These are phyloP conservation scores for Tulasnella sp. DNA, from an alignment of 768 basidiomycete genomes.

Conservation along the genomic window DNA sequence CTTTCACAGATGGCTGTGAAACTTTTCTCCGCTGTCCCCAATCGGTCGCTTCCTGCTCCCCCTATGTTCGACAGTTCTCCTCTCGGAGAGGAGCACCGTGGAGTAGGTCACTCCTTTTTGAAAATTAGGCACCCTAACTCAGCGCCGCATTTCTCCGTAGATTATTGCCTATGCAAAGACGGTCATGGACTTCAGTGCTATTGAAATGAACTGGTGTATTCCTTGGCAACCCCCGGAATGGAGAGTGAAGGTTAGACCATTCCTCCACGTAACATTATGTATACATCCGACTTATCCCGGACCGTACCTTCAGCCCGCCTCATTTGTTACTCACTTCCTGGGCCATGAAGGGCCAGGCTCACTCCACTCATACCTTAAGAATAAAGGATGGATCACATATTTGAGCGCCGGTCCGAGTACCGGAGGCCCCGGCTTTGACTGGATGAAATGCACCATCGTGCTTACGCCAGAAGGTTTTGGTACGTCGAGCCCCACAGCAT, in stretches of 20 bases:
- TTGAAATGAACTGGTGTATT: constrained; percentile 56
- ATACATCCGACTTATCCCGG: too few species aligned
- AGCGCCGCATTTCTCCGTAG: constrained; percentile 12
- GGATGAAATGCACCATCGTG: constrained; percentile 75
- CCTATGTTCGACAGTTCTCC: constrained; percentile 57
- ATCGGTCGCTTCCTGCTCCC: constrained; percentile 36
- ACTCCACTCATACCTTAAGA: constrained; percentile 79
- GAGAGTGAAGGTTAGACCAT: constrained; percentile 12
- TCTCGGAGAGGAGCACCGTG: constrained; percentile 58
- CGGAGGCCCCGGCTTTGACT: constrained; percentile 68
- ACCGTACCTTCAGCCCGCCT: constrained; percentile 60
- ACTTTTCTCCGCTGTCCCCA: constrained; percentile 62
- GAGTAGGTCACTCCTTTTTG: constrained; percentile 40
- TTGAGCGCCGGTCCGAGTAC: constrained; percentile 59
- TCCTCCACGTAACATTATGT: neutral
- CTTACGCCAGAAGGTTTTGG: constrained; percentile 81
- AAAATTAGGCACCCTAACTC: neutral
- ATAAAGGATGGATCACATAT: constrained; percentile 73
- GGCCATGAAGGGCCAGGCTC: constrained; percentile 94
- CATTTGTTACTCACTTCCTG: constrained; percentile 68
- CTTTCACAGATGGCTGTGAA: constrained; percentile 50
- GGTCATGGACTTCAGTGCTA: constrained; percentile 71
- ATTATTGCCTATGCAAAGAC: constrained; percentile 60
- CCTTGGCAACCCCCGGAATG: constrained; percentile 18
- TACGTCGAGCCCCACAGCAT: constrained; percentile 34